Evolutionary conservation across 495 filamentous ascomycete species (phyloP), one percentile per base, ranked within the genome.

Genomic region (Parachaetomium inaequale): DNA sequence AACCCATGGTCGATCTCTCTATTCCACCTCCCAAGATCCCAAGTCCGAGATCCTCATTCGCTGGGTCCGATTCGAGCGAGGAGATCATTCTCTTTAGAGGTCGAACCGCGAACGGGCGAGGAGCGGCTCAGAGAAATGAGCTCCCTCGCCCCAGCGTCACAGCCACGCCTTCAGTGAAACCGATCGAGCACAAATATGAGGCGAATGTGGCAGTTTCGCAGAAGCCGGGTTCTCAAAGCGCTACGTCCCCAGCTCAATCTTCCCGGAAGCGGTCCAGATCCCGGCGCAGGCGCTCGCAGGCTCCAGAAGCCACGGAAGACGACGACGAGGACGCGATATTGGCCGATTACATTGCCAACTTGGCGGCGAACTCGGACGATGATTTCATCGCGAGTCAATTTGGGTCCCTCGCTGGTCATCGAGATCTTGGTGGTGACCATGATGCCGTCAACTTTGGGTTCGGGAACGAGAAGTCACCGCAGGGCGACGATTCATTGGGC

Each of bases 331-430:
- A 85, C 36, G 86, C 81, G 0, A 77, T 85, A 4, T 50, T 90
- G 23, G 83, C 82, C 3, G 92, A 96, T 68, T 94, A 95, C 65
- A 87, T 92, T 57, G 84, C 82, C 59, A 92, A 95, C 68, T 85
- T 92, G 71, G 76, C 76, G 36, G 67, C 69, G 28, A 69, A 76
- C 29, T 68, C 71, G 17, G 66, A 76, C 23, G 69, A 76, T 19
- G 75, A 79, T 56, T 70, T 58, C 15, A 17, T 59, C 47, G 34
- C 40, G 34, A 58, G 51, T 23, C 61, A 61, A 36, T 63, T 63
- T n/a, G 63, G 68, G 17, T 36, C 61, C 19, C 68, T 75, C 46
- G 70, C 72, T 55, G 63, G 72, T 34, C 32, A 68, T 17, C 74
- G 80, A 55, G 81, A 84, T 32, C 69, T 85, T 19, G 82, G 81